These are phyloP conservation scores for Botrytis pseudocinerea DNA, from an alignment of 2,329 filamentous ascomycete genomes.

Conservation along the genomic window DNA sequence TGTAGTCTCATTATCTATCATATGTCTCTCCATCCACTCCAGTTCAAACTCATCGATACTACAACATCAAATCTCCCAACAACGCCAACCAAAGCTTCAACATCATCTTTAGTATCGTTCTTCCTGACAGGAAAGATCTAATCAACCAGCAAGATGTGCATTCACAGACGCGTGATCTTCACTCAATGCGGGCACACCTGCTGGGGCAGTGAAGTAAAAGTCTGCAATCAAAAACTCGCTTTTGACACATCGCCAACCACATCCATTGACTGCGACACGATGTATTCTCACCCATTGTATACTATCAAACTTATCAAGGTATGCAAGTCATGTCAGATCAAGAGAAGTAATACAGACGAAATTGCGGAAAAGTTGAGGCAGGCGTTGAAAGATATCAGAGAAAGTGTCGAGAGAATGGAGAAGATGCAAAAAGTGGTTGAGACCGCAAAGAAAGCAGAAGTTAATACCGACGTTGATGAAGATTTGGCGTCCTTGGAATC, in stretches of 20 bases:
- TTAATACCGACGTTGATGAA: not conserved
- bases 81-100: constrained; percentile 5
- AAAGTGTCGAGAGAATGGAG: constrained; percentile 16
- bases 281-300: constrained; percentile 18
- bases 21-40: not conserved
- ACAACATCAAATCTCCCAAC: not conserved
- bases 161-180: not conserved
- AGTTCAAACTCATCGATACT: not conserved
- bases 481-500: not conserved
- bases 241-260: not conserved
- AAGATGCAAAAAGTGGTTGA: constrained; percentile 5
- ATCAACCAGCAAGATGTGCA: constrained; percentile 18
- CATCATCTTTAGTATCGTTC: not conserved
- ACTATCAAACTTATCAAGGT: not conserved
- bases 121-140: not conserved
- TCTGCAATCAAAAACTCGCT: constrained; percentile 5
- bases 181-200: not conserved
- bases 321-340: not conserved
- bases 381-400: constrained; percentile 12
- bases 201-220: not conserved
- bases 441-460: not conserved
- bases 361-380: not conserved
- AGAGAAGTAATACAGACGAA: not conserved
- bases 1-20: not conserved
- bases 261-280: constrained; percentile 9